phyloP scores from a whole-genome alignment of 2,329 filamentous ascomycete genomes.

The Fusarium goolgardi region DNA sequence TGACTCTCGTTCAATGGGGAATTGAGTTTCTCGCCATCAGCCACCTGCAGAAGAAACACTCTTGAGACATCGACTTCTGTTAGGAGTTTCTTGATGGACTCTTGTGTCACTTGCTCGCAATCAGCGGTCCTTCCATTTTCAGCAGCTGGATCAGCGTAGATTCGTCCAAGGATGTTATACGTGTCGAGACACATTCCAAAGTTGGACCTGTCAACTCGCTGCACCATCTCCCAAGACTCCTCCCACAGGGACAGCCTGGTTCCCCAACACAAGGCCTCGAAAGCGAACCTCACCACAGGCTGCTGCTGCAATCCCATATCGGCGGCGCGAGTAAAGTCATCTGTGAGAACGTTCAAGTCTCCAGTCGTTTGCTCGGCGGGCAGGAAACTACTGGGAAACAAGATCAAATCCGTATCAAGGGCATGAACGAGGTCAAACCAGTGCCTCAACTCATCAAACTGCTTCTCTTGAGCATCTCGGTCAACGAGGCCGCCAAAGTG shows the following conservation, averaged over 20 bases:
- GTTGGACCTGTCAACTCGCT: constrained; percentile 73
- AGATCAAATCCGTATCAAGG: constrained; percentile 76
- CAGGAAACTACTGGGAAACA: constrained; percentile 79
- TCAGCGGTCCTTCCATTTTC: constrained; percentile 62
- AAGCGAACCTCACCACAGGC: constrained; percentile 74
- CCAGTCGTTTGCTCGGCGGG: constrained; percentile 58
- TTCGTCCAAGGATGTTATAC: constrained; percentile 78
- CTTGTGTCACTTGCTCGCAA: constrained; percentile 65
- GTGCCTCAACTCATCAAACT: constrained; percentile 71
- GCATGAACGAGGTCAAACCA: constrained; percentile 76
- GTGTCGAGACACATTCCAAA: constrained; percentile 83
- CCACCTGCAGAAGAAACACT: constrained; percentile 81
- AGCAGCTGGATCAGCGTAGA: constrained; percentile 75
- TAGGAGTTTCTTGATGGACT: constrained; percentile 67
- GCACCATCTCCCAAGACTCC: constrained; percentile 74
- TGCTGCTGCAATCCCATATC: constrained; percentile 70
- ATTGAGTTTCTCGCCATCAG: constrained; percentile 74
- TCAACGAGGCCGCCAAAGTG: constrained; percentile 81
- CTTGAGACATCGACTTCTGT: constrained; percentile 68
- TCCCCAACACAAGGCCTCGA: constrained; percentile 79
- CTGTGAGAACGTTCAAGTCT: constrained; percentile 66
- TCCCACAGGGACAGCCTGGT: constrained; percentile 79
- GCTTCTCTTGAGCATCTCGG: constrained; percentile 64
- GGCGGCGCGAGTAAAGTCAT: constrained; percentile 72
- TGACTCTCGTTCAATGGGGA: constrained; percentile 67